Evolutionary conservation across 352 stramenopile species (phyloP).

Genomic region (Pythium biforme): DNA sequence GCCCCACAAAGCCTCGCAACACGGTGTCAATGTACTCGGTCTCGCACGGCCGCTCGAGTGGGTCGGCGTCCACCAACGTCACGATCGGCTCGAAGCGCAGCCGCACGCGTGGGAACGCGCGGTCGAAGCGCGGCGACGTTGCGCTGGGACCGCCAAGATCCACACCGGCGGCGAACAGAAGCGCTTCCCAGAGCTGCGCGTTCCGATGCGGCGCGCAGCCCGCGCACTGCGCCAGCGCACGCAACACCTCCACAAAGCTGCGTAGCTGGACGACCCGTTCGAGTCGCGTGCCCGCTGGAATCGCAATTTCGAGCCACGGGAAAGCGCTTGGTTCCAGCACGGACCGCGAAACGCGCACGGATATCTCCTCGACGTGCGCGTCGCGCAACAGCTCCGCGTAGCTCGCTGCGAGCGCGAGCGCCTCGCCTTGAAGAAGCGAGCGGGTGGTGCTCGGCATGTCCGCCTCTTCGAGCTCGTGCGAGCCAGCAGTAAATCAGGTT

Average conservation of each 20-base stretch:
- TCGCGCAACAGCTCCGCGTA: background rate
- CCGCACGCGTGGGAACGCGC: background rate
- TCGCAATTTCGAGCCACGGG: conserved; percentile 9
- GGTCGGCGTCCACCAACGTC: background rate
- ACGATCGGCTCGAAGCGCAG: background rate
- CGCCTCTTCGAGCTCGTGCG: background rate
- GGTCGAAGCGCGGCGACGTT: background rate
- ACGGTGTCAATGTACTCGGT: background rate
- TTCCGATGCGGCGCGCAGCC: conserved; percentile 14
- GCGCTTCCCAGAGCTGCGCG: background rate
- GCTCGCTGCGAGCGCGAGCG: conserved; percentile 6
- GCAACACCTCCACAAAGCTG: background rate
- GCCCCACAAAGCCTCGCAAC: background rate
- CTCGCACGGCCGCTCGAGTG: background rate
- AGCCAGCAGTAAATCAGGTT: background rate
- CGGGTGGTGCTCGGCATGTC: too few species aligned
- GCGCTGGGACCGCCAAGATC: background rate
- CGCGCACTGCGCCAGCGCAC: conserved; percentile 2
- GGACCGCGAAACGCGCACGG: background rate
- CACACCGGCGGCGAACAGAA: background rate
- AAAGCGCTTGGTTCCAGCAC: background rate
- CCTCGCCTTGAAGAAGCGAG: background rate
- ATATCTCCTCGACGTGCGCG: background rate
- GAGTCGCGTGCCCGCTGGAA: background rate
- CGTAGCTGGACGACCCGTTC: background rate